Evolutionary conservation across 768 basidiomycete genomes (phyloP).

Genomic region (Podaxis rugospora): DNA sequence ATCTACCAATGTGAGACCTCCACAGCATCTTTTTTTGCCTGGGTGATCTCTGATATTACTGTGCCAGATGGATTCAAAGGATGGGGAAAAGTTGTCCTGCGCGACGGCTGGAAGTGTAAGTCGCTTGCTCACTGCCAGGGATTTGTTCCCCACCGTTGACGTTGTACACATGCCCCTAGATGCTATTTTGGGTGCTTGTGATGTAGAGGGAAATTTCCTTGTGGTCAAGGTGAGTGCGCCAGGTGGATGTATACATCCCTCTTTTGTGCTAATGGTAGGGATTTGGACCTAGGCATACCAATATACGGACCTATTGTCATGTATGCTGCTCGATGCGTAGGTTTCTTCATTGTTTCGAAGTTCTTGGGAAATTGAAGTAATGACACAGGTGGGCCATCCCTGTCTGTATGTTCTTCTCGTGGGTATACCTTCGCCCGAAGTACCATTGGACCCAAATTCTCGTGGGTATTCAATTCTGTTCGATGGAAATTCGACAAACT

Average conservation of each 20-base stretch:
- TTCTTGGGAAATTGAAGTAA: slow-evolving; percentile 2
- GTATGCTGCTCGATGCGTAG: slow-evolving; percentile 89
- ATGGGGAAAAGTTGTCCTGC: slow-evolving; percentile 68
- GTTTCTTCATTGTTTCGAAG: slow-evolving; percentile 17
- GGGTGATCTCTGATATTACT: neutral
- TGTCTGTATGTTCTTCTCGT: slow-evolving; percentile 78
- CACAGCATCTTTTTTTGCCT: neutral
- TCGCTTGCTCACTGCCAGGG: neutral
- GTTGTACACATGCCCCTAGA: slow-evolving; percentile 37
- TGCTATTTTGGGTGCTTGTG: slow-evolving; percentile 70
- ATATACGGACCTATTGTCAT: slow-evolving; percentile 83
- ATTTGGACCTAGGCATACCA: slow-evolving; percentile 56
- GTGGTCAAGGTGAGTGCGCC: slow-evolving; percentile 58
- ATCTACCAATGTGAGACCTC: slow-evolving; percentile 71
- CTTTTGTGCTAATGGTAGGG: neutral
- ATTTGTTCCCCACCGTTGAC: neutral
- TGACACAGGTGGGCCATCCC: slow-evolving; percentile 78
- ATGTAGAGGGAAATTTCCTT: slow-evolving; percentile 87
- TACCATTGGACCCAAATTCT: slow-evolving; percentile 84
- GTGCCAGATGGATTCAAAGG: slow-evolving; percentile 74
- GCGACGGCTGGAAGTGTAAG: slow-evolving; percentile 88
- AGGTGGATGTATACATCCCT: neutral
- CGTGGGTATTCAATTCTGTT: slow-evolving; percentile 31
- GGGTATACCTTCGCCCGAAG: slow-evolving; percentile 73
- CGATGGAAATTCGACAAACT: neutral